These are phyloP conservation scores for Suzukiozyma palmioleophila DNA, from an alignment of 1,139 yeast species.

Conservation along the genomic window DNA sequence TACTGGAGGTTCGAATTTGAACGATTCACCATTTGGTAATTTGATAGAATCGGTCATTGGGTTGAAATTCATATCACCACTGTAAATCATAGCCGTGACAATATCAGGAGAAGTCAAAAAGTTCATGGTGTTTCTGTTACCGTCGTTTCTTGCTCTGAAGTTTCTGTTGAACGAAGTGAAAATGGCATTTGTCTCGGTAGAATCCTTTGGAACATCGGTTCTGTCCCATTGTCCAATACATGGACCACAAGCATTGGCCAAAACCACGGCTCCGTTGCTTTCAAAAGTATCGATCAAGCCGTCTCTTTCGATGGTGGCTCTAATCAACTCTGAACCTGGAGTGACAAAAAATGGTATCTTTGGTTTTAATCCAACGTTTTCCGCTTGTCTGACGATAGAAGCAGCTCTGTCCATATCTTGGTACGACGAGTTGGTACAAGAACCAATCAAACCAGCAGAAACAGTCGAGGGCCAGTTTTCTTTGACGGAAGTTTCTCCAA, in stretches of 20 bases:
- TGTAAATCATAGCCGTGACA: constrained; percentile 93
- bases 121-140: constrained; percentile 95
- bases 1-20: constrained; percentile 69
- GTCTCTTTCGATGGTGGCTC: constrained; percentile 96
- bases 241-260: constrained; percentile 98
- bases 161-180: constrained; percentile 96
- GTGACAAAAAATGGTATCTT: constrained; percentile 90
- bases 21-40: constrained; percentile 59
- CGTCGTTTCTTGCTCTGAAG: constrained; percentile 95
- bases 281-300: constrained; percentile 79
- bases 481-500: constrained; percentile 56
- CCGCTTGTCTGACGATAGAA: constrained; percentile 81
- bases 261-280: constrained; percentile 81
- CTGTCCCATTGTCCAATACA: constrained; percentile 99
- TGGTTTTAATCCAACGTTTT: constrained; percentile 80
- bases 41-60: constrained; percentile 76
- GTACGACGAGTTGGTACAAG: constrained; percentile 96
- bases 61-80: constrained; percentile 85
- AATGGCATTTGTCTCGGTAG: constrained; percentile 71
- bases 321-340: constrained; percentile 97
- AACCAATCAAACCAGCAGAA: constrained; percentile 91
- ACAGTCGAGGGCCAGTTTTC: constrained; percentile 81
- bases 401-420: constrained; percentile 97
- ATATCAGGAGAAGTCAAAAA: constrained; percentile 95
- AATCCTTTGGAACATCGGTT: constrained; percentile 56